Percentiles rank a stretch among this genome's conserved stretches.
These are phyloP conservation scores for Fusarium sublunatum DNA, from an alignment of 2,329 filamentous ascomycete genomes.

Conservation along the genomic window DNA sequence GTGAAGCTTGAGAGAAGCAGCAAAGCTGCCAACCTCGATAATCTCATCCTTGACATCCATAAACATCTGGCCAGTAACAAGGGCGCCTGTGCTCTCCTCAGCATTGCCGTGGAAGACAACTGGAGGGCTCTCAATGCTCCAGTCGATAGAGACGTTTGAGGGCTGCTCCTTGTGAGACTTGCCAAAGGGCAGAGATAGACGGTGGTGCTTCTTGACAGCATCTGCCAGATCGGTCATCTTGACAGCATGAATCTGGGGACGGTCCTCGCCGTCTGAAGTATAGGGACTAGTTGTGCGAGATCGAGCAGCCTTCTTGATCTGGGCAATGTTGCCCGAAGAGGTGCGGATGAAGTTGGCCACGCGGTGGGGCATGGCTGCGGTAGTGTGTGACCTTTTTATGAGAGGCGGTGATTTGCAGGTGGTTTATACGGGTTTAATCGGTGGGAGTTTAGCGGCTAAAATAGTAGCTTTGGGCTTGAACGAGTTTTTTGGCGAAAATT, in stretches of 20 bases:
- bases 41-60: conserved; percentile 75
- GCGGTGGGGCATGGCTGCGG: conserved; percentile 64
- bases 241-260: conserved; percentile 45
- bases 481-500: conserved; percentile 36
- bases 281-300: conserved; percentile 51
- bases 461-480: conserved; percentile 25
- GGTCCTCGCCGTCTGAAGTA: conserved; percentile 53
- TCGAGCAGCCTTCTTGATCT: conserved; percentile 57
- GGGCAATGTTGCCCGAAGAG: conserved; percentile 65
- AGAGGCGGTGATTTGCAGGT: conserved; percentile 19
- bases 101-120: conserved; percentile 84
- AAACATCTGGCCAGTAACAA: conserved; percentile 85
- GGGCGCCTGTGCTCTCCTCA: conserved; percentile 80
- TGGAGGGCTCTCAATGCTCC: conserved; percentile 85
- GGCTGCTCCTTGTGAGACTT: conserved; percentile 58
- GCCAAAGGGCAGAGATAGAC: conserved; percentile 56
- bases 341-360: conserved; percentile 68
- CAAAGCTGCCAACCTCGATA: conserved; percentile 77
- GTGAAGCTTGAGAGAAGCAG: conserved; percentile 76
- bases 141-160: conserved; percentile 59
- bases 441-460: conserved; percentile 38
- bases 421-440: conserved; percentile 16
- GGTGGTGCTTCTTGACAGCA: conserved; percentile 56
- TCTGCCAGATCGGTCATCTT: conserved; percentile 56
- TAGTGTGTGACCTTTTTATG: conserved; percentile 34